Conservation (phyloP, 768 basidiomycete species). For the Tylopilus intermedius region DNA sequence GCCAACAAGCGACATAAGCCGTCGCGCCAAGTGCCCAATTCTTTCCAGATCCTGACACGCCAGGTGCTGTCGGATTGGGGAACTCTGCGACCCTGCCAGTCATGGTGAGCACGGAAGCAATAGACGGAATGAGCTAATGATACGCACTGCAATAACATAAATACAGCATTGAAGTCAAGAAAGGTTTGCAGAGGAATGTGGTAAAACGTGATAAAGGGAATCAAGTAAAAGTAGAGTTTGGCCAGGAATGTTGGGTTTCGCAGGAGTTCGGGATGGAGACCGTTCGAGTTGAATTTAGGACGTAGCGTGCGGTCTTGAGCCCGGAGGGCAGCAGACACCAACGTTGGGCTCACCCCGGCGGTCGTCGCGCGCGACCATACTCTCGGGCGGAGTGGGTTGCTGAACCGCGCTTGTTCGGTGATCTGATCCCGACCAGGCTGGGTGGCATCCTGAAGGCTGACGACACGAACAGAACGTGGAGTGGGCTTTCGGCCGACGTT, state of each 20-base stretch:
- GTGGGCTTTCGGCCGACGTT: slow-evolving; percentile 69
- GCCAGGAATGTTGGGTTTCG: slow-evolving; percentile 53
- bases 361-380: slow-evolving; percentile 59
- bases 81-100: slow-evolving; percentile 61
- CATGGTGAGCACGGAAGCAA: slow-evolving; percentile 11
- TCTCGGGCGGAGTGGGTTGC: slow-evolving; percentile 38
- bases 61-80: slow-evolving; percentile 65
- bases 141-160: slow-evolving; percentile 77
- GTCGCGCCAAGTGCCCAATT: slow-evolving; percentile 81
- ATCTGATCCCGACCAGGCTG: slow-evolving; percentile 41
- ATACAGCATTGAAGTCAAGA: slow-evolving; percentile 86
- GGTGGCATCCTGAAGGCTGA: slow-evolving; percentile 56
- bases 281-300: slow-evolving; percentile 64
- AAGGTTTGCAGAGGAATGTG: slow-evolving; percentile 76
- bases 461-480: slow-evolving; percentile 77
- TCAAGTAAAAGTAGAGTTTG: slow-evolving; percentile 61
- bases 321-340: slow-evolving; percentile 36
- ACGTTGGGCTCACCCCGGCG: slow-evolving; percentile 39
- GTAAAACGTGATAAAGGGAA: slow-evolving; percentile 66
- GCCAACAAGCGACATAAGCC: slow-evolving; percentile 81
- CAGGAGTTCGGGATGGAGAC: slow-evolving; percentile 64
- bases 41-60: slow-evolving; percentile 64
- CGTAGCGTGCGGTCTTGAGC: slow-evolving; percentile 37
- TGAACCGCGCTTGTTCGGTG: slow-evolving; percentile 46
- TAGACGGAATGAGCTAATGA: not conserved